These are phyloP conservation scores for Phaseolus coccineus DNA, from an alignment of 331 rosid species.

Conservation along the genomic window DNA sequence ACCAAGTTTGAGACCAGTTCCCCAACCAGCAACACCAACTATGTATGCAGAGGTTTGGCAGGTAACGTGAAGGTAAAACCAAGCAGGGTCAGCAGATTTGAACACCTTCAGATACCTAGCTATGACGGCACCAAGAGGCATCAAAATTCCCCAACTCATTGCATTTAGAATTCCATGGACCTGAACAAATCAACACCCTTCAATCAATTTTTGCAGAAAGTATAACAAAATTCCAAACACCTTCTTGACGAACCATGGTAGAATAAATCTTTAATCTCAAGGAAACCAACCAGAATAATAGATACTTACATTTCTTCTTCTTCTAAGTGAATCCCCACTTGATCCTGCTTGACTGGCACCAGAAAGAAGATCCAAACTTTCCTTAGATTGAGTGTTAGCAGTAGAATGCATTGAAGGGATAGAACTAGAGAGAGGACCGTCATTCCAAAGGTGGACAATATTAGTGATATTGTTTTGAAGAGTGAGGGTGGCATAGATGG, in stretches of 20 bases:
- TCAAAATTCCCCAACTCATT: slow-evolving; percentile 83
- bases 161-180: slow-evolving; percentile 80
- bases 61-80: slow-evolving; percentile 94
- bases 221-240: neutral
- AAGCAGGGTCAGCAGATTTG: slow-evolving; percentile 90
- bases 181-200: slow-evolving; percentile 50
- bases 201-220: slow-evolving; percentile 9
- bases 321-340: slow-evolving; percentile 39
- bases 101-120: slow-evolving; percentile 92
- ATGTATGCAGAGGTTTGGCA: slow-evolving; percentile 88
- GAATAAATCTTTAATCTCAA: neutral
- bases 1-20: slow-evolving; percentile 89
- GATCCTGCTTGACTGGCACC: slow-evolving; percentile 52
- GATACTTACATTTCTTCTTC: slow-evolving; percentile 67
- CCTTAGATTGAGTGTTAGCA: slow-evolving; percentile 39
- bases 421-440: slow-evolving; percentile 52
- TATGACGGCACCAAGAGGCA: slow-evolving; percentile 84
- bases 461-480: slow-evolving; percentile 36
- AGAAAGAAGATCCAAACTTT: slow-evolving; percentile 64
- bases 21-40: slow-evolving; percentile 96
- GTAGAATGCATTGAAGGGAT: neutral
- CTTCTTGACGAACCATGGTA: slow-evolving; percentile 3
- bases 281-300: neutral
- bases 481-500: slow-evolving; percentile 59
- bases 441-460: slow-evolving; percentile 82